Percentiles rank a stretch among this genome's conserved stretches.
Evolutionary conservation across 805 yeast species (phyloP).

Genomic region (Ogataea salicorniae): DNA sequence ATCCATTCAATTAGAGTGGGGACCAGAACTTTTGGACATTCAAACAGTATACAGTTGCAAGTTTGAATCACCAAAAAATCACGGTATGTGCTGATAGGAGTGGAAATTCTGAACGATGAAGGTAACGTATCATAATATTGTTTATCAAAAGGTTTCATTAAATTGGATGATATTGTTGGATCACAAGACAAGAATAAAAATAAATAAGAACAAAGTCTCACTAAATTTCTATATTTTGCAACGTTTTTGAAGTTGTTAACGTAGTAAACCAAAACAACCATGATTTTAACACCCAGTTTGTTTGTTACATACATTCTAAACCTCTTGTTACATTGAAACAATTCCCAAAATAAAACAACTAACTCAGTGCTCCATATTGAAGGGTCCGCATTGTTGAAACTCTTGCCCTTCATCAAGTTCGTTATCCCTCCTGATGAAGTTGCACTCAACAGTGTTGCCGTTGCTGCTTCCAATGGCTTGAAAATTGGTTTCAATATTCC

Average conservation of each 20-base stretch:
- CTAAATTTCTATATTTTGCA: constrained; percentile 35
- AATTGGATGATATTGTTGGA: constrained; percentile 31
- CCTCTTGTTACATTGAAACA: constrained; percentile 63
- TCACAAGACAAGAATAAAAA: constrained; percentile 43
- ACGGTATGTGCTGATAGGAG: constrained; percentile 45
- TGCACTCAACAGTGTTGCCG: constrained; percentile 1
- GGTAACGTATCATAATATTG: constrained; percentile 48
- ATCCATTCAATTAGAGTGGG: constrained; percentile 53
- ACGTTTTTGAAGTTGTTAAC: constrained; percentile 43
- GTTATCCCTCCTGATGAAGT: constrained; percentile 19
- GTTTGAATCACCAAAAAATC: constrained; percentile 58
- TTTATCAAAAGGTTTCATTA: constrained; percentile 42
- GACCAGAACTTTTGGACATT: constrained; percentile 32
- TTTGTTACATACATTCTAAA: constrained; percentile 43
- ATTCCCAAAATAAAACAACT: constrained; percentile 68
- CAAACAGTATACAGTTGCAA: constrained; percentile 36
- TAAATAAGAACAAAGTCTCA: constrained; percentile 48
- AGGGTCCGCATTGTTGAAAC: constrained; percentile 13
- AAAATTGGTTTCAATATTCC: constrained; percentile 45
- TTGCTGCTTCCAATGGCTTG: constrained; percentile 32
- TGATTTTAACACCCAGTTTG: constrained; percentile 44
- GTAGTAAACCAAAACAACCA: constrained; percentile 52
- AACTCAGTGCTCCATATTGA: constrained; percentile 51
- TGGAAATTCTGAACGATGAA: constrained; percentile 37
- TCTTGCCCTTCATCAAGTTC: constrained; percentile 23